phyloP scores from a whole-genome alignment of 176 grass and related monocot genomes.

The Panicum miliaceum region DNA sequence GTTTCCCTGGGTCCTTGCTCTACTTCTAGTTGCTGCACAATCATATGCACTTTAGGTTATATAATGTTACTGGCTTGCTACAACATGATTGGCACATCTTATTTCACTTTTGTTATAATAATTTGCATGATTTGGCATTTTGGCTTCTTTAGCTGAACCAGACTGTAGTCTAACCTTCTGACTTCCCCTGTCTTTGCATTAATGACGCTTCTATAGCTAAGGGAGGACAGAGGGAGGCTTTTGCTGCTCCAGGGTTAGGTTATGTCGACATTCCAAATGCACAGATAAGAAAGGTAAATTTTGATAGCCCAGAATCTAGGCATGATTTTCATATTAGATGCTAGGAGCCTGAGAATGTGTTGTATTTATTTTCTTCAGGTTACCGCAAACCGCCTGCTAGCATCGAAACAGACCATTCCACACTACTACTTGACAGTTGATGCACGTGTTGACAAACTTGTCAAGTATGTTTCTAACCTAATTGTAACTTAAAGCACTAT shows the following conservation, averaged over 20 bases:
- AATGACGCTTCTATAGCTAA: slow-evolving; percentile 66
- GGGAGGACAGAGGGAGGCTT: slow-evolving; percentile 50
- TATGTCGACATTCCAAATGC: slow-evolving; percentile 84
- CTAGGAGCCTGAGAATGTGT: slow-evolving; percentile 8
- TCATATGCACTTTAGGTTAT: not conserved
- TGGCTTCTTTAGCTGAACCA: not conserved
- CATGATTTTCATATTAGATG: not conserved
- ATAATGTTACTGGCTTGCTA: not conserved
- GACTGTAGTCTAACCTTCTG: slow-evolving; percentile 20
- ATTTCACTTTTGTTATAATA: not conserved
- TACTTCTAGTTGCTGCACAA: not conserved
- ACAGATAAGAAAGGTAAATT: slow-evolving; percentile 91
- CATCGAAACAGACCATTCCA: slow-evolving; percentile 91
- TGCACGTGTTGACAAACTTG: slow-evolving; percentile 78
- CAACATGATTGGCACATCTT: slow-evolving; percentile 19
- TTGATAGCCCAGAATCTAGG: not conserved
- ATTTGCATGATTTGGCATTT: slow-evolving; percentile 30
- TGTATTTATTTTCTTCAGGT: slow-evolving; percentile 51
- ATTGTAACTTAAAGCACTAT: slow-evolving; percentile 11
- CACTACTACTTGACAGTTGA: slow-evolving; percentile 97
- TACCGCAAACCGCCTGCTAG: slow-evolving; percentile 76
- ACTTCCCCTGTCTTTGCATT: slow-evolving; percentile 14
- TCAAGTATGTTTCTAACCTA: slow-evolving; percentile 61
- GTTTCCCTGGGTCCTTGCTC: not conserved
- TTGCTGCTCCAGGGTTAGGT: slow-evolving; percentile 53